phyloP scores from a whole-genome alignment of 192 early-diverging fungal genomes.

The Phlyctochytrium bullatum region DNA sequence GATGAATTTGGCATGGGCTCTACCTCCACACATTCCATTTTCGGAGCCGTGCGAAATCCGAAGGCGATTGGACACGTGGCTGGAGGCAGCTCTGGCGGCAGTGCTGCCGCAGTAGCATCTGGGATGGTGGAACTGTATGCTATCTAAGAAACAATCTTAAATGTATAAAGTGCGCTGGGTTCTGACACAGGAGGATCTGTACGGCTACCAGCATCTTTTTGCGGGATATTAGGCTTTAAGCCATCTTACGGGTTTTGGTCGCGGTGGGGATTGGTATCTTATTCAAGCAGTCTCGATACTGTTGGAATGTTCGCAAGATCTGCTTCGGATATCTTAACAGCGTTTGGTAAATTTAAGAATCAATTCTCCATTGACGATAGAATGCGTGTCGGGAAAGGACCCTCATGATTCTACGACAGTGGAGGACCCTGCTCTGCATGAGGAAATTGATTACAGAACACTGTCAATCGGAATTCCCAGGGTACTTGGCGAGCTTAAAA shows the following conservation, averaged over 20 bases:
- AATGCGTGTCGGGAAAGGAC: neutral
- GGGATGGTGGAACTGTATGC: constrained; percentile 75
- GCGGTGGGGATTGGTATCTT: constrained; percentile 78
- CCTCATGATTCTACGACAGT: neutral
- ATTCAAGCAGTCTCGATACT: constrained; percentile 85
- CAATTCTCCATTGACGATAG: too few relatives aligned
- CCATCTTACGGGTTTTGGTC: constrained; percentile 87
- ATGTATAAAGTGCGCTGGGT: constrained; percentile 68
- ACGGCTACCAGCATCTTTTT: constrained; percentile 89
- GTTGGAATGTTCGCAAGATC: constrained; percentile 79
- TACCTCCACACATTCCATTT: constrained; percentile 41
- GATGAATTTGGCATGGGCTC: constrained; percentile 98
- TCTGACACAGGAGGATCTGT: constrained; percentile 96
- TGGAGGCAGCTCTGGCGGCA: constrained; percentile 92
- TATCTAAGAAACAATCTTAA: neutral
- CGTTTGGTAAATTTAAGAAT: too few relatives aligned
- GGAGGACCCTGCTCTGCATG: too few relatives aligned
- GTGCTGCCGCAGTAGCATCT: constrained; percentile 83
- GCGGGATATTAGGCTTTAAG: constrained; percentile 90
- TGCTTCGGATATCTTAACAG: too few relatives aligned
- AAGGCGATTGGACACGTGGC: constrained; percentile 45
- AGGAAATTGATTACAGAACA: too few relatives aligned
- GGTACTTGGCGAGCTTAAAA: too few relatives aligned
- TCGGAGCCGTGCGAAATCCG: constrained; percentile 41
- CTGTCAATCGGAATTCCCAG: neutral